Evolutionary conservation across 2,329 filamentous ascomycete species (phyloP).

Genomic region (Coniochaeta pulveracea): DNA sequence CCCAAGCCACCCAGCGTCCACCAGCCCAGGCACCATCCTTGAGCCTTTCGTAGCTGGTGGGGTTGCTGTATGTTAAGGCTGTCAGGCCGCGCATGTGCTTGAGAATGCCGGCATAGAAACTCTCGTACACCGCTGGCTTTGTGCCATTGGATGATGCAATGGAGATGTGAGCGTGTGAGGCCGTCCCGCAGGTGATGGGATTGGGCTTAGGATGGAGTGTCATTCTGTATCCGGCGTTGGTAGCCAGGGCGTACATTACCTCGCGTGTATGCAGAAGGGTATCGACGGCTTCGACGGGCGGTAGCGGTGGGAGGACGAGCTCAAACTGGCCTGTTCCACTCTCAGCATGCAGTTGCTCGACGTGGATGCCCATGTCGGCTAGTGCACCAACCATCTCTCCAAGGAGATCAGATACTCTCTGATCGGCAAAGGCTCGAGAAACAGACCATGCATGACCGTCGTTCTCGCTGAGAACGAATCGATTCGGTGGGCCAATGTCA

Average conservation of each 20-base stretch:
- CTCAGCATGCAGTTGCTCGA: constrained; percentile 68
- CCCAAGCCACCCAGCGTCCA: constrained; percentile 72
- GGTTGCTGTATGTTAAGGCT: constrained; percentile 57
- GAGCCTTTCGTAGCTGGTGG: constrained; percentile 58
- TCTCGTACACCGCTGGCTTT: constrained; percentile 35
- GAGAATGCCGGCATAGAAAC: constrained; percentile 65
- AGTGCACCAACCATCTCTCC: constrained; percentile 48
- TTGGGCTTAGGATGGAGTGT: constrained; percentile 68
- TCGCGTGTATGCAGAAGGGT: constrained; percentile 60
- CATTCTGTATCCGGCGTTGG: constrained; percentile 49
- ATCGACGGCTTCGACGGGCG: constrained; percentile 59
- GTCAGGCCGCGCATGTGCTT: constrained; percentile 52
- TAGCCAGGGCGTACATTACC: constrained; percentile 53
- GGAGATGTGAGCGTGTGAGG: constrained; percentile 59
- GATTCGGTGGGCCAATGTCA: constrained; percentile 13
- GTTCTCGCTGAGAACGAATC: constrained; percentile 35
- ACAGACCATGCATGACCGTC: constrained; percentile 62
- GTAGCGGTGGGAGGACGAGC: constrained; percentile 53
- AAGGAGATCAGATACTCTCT: constrained; percentile 43
- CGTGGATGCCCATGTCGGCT: constrained; percentile 45
- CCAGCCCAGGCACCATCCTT: constrained; percentile 64
- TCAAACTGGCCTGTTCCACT: constrained; percentile 67
- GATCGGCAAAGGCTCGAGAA: constrained; percentile 49
- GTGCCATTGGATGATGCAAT: constrained; percentile 35
- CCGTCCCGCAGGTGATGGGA: constrained; percentile 45